Base-by-base conservation (phyloP, 1,284 basidiomycete species). In the Cryptococcus floricola region DNA sequence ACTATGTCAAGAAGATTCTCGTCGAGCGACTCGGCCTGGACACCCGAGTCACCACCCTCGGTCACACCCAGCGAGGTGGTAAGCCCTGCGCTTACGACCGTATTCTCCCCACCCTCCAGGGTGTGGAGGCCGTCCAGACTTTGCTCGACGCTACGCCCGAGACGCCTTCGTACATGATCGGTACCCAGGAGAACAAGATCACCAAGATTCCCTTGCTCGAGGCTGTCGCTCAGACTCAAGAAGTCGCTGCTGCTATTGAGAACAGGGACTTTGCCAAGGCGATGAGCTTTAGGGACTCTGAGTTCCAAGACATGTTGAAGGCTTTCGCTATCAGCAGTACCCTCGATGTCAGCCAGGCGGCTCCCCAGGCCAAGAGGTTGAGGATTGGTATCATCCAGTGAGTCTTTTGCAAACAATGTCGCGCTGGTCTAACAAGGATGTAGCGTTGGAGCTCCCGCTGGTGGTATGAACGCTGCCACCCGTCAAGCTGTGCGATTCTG, bases 381-480 rank as follows among this genome's bases (percentile, higher is more conserved):
- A 84, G 89, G 23, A 81, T 98, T 59, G 94, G 86, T 38, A 91
- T 98, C 69, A 87, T 97, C 78, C 92, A 97, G 91, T 92, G 77
- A 79, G 88, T 78, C 38, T n/a, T n/a, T 16, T 18, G 18, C 16
- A 5, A 39, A 23, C 16, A 23, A 12, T 23, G 23, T 23, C 2
- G 23, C 18, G n/a, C 5, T 28, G 18, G 13, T 12, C 52, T 53
- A 18, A 53, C 41, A 3, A 49, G 51, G 54, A 7, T 12, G 27
- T 34, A 94, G 90, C 69, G 87, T 95, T 69, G 95, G 95, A 59
- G 96, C 96, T 1, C 95, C 96, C 3, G 94, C 95, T 4, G 94
- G 95, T 55, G 95, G 96, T 12, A 98, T 98, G 91, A 98, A 98
- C 73, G 94, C 94, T 1, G 95, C 95, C 0, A 97, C 93, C 0